Evolutionary conservation across 805 yeast genomes (phyloP), one percentile per base, ranked within the genome.

Genomic region (Cyberlindnera euphorbiiphila): DNA sequence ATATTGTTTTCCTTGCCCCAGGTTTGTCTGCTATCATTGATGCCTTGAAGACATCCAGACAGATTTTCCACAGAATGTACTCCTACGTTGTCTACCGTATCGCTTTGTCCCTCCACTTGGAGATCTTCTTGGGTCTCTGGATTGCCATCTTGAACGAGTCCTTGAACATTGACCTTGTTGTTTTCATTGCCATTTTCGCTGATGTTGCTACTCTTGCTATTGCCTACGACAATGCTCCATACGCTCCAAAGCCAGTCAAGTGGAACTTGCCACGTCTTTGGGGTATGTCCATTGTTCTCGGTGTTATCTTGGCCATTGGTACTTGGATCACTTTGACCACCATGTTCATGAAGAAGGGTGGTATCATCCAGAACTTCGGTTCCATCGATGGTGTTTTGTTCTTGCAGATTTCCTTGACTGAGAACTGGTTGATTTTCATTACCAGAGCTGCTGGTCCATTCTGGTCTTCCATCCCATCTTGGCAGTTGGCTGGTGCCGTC

Each of bases 21-120:
- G 95, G 95, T 85, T 76, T 85, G 63, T 83, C 93, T 71, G 93
- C 95, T 59, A 86, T 86, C 65, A 86, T 86, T 69, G 95, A 86
- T 71, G 91, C 95, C 60, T 72, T 86, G 62, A 88, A 88, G 81
- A 87, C 95, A 60, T 85, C 95, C 50, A 78, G 96, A 72, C 95
- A 86, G 71, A 86, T 86, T 81, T 86, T 86, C 95, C 96, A 88
- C 89, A 84, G 96, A 76, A 88, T 88, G 96, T 87, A 88, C 80
- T 78, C 96, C 57, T 88, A 88, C 71, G 95, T 88, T 72, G 95
- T 87, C 60, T 88, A 88, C 89, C 89, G 96, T 77, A 88, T 88
- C 68, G 96, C 96, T 64, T 73, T 87, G 64, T 88, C 96, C 47
- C 76, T 87, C 62, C 96, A 87, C 72, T 81, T 87, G 76, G 96